Base-by-base conservation (phyloP, 306 rosid species). In the Cucurbita pepo region DNA sequence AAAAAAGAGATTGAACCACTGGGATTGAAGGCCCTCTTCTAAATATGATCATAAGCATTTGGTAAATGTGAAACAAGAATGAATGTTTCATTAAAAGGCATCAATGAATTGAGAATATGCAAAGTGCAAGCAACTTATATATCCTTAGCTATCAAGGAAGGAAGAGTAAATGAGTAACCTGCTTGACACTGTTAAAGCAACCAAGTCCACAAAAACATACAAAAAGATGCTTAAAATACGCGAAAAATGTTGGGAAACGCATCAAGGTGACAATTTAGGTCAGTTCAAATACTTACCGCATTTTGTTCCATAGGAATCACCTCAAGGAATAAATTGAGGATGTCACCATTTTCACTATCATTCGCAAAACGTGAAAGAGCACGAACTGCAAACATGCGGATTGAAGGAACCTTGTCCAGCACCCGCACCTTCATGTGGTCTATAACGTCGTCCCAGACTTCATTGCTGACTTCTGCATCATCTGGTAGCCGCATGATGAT, bases 321-420 rank as follows among this genome's bases (percentile, higher is more conserved):
- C 85, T 86, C 95, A 21, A 91, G 88, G 67, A 86, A 81, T 77
- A 91, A 78, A 81, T 88, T 88, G 73, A 91, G 92, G 72, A 94
- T 87, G 65, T 94, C 99, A 62, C 85, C 78, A 73, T 91, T 91
- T 66, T 81, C 94, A 22, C 82, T 80, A 63, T 91, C 99, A 84
- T 82, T 82, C 77, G 87, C 96, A 79, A 94, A 94, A 50, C 99
- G 96, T 19, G 99, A 87, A 79, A 94, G 99, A 5, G 99, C 97
- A 79, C 99, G 84, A 64, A 94, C 85, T 1, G 97, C 95, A 80
- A 81, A 88, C 9, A 94, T 80, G 73, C 99, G 99, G 66, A 91
- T 79, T 30, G 77, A 56, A 72, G 96, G 88, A 50, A 89, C 84
- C 84, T 87, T 94, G 77, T 94, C 99, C 41, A 74, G 73, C n/a